phyloP scores from a whole-genome alignment of 495 filamentous ascomycete genomes.

The Rhypophila decipiens region DNA sequence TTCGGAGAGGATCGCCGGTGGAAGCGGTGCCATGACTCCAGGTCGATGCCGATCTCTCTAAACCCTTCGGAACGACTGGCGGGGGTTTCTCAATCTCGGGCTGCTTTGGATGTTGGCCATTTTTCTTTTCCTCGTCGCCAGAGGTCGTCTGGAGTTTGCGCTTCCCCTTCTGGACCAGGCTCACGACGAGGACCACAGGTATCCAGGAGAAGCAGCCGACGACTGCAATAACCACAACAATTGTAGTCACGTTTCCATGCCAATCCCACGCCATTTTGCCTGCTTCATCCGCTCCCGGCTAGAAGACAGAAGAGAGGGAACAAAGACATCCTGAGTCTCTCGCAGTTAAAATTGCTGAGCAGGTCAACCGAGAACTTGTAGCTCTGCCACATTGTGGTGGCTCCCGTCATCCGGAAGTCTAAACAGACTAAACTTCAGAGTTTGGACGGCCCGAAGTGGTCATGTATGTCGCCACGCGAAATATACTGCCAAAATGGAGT shows the following conservation, averaged over 20 bases:
- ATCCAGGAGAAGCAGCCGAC: slow-evolving; percentile 16
- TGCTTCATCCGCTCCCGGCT: neutral
- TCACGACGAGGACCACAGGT: slow-evolving; percentile 7
- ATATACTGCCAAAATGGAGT: too few species aligned
- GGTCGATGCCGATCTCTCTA: slow-evolving; percentile 4
- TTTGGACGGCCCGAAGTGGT: neutral
- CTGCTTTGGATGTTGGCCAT: slow-evolving; percentile 4
- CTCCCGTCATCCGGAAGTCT: too few species aligned
- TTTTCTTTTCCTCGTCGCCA: too few species aligned
- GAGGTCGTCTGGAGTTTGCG: neutral
- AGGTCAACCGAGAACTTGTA: too few species aligned
- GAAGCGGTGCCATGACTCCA: slow-evolving; percentile 4
- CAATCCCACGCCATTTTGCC: slow-evolving; percentile 11
- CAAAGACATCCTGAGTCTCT: too few species aligned
- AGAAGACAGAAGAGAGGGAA: neutral
- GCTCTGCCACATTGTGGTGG: too few species aligned
- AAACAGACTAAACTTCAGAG: neutral
- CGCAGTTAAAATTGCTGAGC: too few species aligned
- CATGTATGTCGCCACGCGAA: too few species aligned
- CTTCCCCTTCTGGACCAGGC: slow-evolving; percentile 6
- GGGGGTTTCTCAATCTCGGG: slow-evolving; percentile 9
- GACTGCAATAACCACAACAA: slow-evolving; percentile 10
- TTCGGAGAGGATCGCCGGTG: slow-evolving; percentile 2
- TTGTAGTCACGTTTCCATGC: slow-evolving; percentile 4
- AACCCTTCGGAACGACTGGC: slow-evolving; percentile 1